phyloP scores from a whole-genome alignment of 352 stramenopile genomes.

The Phytophthora idaei region DNA sequence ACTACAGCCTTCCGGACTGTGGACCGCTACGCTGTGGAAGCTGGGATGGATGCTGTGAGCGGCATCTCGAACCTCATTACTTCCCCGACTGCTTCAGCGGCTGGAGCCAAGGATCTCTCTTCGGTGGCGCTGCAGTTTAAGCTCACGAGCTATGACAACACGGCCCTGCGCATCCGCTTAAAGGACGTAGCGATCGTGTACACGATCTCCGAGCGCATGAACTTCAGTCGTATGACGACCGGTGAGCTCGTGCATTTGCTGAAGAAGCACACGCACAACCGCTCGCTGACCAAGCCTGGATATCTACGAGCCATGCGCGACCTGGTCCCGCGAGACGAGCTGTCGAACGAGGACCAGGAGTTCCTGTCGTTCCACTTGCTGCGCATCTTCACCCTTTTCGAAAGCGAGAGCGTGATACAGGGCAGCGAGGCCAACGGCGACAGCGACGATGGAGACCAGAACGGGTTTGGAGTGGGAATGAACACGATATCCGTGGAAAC shows the following conservation, averaged over 20 bases:
- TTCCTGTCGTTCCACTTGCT: constrained; percentile 89
- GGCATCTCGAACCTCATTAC: constrained; percentile 69
- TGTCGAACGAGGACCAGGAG: constrained; percentile 88
- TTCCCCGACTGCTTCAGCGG: constrained; percentile 49
- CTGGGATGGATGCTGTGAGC: constrained; percentile 59
- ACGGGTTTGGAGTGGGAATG: constrained; percentile 24
- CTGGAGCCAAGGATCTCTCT: constrained; percentile 60
- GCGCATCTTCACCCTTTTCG: constrained; percentile 83
- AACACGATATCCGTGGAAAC: constrained; percentile 74
- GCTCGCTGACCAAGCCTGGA: constrained; percentile 71
- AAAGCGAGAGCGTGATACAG: constrained; percentile 67
- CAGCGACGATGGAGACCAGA: constrained; percentile 26
- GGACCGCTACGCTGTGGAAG: constrained; percentile 45
- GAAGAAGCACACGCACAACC: constrained; percentile 71
- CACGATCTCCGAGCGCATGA: constrained; percentile 87
- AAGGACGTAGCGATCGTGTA: constrained; percentile 89
- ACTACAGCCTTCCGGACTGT: constrained; percentile 32
- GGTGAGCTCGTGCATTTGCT: constrained; percentile 73
- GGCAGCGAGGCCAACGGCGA: constrained; percentile 41
- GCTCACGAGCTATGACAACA: constrained; percentile 87
- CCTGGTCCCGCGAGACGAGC: constrained; percentile 66
- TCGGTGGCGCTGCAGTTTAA: constrained; percentile 87
- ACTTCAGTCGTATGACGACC: constrained; percentile 69
- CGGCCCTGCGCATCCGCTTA: constrained; percentile 75
- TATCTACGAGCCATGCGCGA: constrained; percentile 83